Conservation (phyloP, 164 flowering plant genomes). For the Annona cherimola region DNA sequence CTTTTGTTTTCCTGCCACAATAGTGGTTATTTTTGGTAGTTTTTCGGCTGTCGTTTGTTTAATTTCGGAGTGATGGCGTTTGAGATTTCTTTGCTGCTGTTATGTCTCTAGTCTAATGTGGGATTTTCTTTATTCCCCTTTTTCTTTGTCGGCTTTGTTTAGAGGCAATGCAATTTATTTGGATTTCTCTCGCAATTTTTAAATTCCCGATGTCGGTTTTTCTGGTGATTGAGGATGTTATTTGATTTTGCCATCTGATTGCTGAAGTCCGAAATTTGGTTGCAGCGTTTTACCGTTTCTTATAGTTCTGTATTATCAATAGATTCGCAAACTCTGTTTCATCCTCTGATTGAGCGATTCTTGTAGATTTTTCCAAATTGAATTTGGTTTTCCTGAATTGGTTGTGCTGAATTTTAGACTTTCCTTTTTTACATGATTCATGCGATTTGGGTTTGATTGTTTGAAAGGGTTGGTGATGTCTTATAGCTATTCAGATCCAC, state of each 20-base stretch:
- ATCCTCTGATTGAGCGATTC: not conserved
- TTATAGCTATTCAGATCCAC: conserved; percentile 19
- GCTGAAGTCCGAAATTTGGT: no score
- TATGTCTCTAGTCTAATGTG: not conserved
- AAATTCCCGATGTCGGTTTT: not conserved
- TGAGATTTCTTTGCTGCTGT: not conserved
- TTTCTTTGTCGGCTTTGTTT: no score
- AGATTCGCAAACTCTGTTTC: no score
- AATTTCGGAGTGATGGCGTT: not conserved
- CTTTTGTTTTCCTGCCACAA: no score
- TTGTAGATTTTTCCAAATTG: not conserved
- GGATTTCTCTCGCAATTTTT: not conserved
- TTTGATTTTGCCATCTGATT: no score
- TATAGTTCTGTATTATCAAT: no score
- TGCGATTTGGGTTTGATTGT: conserved; percentile 5
- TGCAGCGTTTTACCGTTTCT: no score
- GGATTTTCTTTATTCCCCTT: no score
- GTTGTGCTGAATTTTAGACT: not conserved
- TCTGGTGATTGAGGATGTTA: not conserved
- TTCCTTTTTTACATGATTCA: not conserved
- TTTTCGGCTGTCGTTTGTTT: not conserved
- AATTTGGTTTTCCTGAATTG: not conserved
- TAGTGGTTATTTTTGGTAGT: no score
- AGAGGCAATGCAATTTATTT: no score
- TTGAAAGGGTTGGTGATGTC: conserved; percentile 21